Evolutionary conservation across 106 monocot species (phyloP), one percentile per base, ranked within the genome.

Genomic region (Dioscorea alata): DNA sequence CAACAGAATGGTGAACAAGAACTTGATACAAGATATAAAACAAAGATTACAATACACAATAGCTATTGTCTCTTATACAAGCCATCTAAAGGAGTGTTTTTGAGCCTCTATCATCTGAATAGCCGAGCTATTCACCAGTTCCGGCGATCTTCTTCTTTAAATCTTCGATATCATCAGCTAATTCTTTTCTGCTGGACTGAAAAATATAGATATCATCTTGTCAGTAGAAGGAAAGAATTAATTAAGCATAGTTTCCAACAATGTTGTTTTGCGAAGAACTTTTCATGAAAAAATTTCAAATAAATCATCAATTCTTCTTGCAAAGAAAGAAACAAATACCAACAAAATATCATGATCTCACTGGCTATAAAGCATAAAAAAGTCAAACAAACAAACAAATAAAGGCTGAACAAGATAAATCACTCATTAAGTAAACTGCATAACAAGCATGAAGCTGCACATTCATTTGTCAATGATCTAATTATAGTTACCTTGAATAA

Each of bases 401-500:
- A 42, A 10, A 42, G 1, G 42, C 42, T 42, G 42, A 42, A 42
- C 42, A 42, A 42, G 42, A 42, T 42, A 42, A 3, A 42, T 42
- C 42, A 2, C 42, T 42, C 42, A 42, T 42, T 42, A 42, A 42
- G 6, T 42, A 3, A 42, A 42, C 42, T 42, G 10, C 42, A 42
- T 6, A 0, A 42, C 42, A 42, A 42, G 42, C 42, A 42, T 6
- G 42, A 42, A 5, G 10, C 42, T 42, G 42, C 5, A 6, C 42
- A 6, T 42, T 42, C 6, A 42, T 42, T 42, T 10, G 10, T 6
- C 42, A 42, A 42, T 42, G 42, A 6, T 42, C 5, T 42, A 42
- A 6, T 28, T 28, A 28, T 42, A 9, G 66, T 83, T 81, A 93
- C 93, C 93, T 93, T 93, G 75, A 93, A 93, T 23, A 93, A 83